Evolutionary conservation across 768 basidiomycete genomes (phyloP), one percentile per base, ranked within the genome.

Genomic region (Lactarius hengduanensis): DNA sequence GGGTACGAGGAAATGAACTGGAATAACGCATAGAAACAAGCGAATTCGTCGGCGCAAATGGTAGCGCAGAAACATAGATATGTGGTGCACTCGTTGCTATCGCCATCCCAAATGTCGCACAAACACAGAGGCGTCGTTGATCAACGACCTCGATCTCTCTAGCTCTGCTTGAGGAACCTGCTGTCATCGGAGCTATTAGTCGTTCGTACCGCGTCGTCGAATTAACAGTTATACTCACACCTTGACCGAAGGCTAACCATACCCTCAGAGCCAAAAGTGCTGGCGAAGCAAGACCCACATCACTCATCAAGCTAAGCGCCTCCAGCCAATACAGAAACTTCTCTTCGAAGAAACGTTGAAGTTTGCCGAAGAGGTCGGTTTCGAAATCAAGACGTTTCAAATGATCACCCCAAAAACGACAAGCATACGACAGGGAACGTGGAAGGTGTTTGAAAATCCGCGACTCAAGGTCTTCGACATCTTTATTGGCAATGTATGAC

Each of bases 381-480:
- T 50, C 32, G 13, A 61, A 50, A 10, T 22, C 16, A n/a, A 34
- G 9, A 13, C 26, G 41, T 30, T 32, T 2, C n/a, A 61, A 30
- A 53, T 61, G 60, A 30, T 36, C 26, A 4, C 28, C 45, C 60
- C 60, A 61, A 20, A n/a, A 50, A n/a, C 22, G n/a, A 34, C 60
- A 61, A 7, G 60, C 43, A 43, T 61, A 61, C 10, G 16, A 32
- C 9, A 61, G 41, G 30, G 30, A 10, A n/a, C 7, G 22, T 43
- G 41, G 60, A 0, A 61, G 41, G 26, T 53, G 22, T 50, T 47
- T 5, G 16, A 6, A 4, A 15, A 61, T 20, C 10, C 60, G 43
- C 16, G 43, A 30, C 3, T 40, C 11, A 32, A 61, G 60, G 16
- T 61, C 60, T 18, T n/a, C 15, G 18, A 61, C 32, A 32, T 61